Conservation (phyloP, 352 stramenopile species). For the Pseudoperonospora humuli region DNA sequence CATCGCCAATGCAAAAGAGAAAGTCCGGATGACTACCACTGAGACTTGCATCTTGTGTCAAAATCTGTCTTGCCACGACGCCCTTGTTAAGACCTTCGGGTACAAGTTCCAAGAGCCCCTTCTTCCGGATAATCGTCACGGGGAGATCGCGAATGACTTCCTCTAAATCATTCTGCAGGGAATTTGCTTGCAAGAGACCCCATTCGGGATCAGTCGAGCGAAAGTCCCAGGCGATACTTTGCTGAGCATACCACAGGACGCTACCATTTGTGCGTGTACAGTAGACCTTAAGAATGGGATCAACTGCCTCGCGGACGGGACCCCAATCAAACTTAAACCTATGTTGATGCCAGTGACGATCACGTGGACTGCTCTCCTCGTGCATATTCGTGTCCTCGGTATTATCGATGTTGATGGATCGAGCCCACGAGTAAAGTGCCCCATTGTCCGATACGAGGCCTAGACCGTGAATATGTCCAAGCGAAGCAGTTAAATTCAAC, state of each 20-base stretch:
- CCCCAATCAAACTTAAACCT: constrained; percentile 88
- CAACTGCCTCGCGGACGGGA: constrained; percentile 84
- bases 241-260: constrained; percentile 88
- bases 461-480: constrained; percentile 90
- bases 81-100: constrained; percentile 94
- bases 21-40: constrained; percentile 89
- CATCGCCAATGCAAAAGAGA: constrained; percentile 94
- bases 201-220: constrained; percentile 96
- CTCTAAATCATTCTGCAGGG: constrained; percentile 83
- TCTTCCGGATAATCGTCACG: constrained; percentile 77
- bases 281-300: constrained; percentile 93
- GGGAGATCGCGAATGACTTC: constrained; percentile 66
- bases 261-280: constrained; percentile 94
- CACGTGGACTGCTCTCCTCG: constrained; percentile 12
- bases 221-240: constrained; percentile 96
- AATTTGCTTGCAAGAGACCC: constrained; percentile 92
- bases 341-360: constrained; percentile 70
- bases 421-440: constrained; percentile 88
- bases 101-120: constrained; percentile 93
- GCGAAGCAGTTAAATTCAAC: constrained; percentile 83
- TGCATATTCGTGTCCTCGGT: constrained; percentile 29
- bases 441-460: constrained; percentile 94
- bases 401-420: constrained; percentile 41
- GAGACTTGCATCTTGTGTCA: constrained; percentile 78
- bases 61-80: constrained; percentile 92